A percentile compares a stretch with the other conserved stretches of the same genome.
These are phyloP conservation scores for Pelargonium cotyledonis DNA, from an alignment of 441 rosid species.

Conservation along the genomic window DNA sequence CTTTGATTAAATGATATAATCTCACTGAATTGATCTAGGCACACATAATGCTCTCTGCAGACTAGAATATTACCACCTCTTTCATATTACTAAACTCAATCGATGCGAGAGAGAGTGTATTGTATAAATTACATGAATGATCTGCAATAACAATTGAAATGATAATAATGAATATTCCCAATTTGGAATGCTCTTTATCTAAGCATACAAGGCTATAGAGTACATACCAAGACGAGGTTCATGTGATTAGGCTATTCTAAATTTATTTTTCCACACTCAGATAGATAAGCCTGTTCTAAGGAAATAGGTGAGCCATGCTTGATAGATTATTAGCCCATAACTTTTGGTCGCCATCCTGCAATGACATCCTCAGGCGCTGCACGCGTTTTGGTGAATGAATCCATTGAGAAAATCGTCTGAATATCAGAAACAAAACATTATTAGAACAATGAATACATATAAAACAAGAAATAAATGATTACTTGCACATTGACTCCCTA, in stretches of 20 bases:
- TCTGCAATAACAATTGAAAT: background rate
- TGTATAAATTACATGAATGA: background rate
- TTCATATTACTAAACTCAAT: no score
- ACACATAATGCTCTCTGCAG: no score
- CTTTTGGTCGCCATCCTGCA: slow-evolving; percentile 80
- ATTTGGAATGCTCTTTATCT: background rate
- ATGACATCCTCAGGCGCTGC: slow-evolving; percentile 56
- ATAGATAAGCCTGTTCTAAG: background rate
- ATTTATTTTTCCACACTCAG: background rate
- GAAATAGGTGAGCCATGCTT: background rate
- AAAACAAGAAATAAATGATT: background rate
- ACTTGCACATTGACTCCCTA: background rate
- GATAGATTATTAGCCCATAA: slow-evolving; percentile 39
- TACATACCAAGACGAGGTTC: background rate
- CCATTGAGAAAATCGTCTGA: slow-evolving; percentile 54
- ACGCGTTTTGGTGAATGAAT: slow-evolving; percentile 46
- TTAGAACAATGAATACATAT: slow-evolving; percentile 13
- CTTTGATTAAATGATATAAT: no score
- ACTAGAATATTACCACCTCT: no score
- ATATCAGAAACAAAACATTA: slow-evolving; percentile 8
- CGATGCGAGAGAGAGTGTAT: no score
- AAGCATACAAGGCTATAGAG: background rate
- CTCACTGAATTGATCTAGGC: no score
- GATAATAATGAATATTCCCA: background rate
- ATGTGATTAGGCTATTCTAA: no score